Evolutionary conservation across 2,329 filamentous ascomycete genomes (phyloP), one percentile per base, ranked within the genome.

Genomic region (Myrmaecium sp.): DNA sequence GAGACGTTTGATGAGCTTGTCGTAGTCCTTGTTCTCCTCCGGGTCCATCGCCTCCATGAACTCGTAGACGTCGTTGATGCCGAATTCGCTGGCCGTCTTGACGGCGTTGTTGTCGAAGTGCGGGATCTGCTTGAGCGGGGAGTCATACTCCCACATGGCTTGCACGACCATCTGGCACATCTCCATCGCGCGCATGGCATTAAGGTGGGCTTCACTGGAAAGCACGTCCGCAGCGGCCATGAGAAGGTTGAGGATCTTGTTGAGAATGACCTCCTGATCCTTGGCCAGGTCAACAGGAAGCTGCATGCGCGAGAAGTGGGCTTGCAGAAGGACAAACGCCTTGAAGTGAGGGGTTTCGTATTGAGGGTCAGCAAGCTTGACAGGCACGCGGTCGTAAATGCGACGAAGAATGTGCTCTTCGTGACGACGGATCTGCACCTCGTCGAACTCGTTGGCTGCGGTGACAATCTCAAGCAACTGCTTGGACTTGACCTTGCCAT

Each of bases 41-140:
- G 86, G 84, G 47, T 93, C 89, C 86, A 98, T 98, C 36, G 82
- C 79, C 40, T 95, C 86, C 78, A 95, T 94, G 58, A 98, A 95
- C 47, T 93, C 84, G 43, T 92, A 86, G 37, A 98, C 75, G 42
- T 95, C 86, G 42, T 82, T 84, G 59, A 98, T 77, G 35, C 69
- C 75, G 47, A 73, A 79, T 31, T 79, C 73, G 44, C 78, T 78
- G 23, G 80, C 82, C 36, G 71, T 77, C 53, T 86, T 78, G 39
- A 95, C 74, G 26, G 78, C 75, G 33, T 86, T 75, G 19, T 75
- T 69, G 10, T 75, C 71, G 51, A 95, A 95, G 58, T 95, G 82
- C 39, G 89, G 89, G 44, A 98, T 94, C 54, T 98, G 89, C 60
- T 94, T 94, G 38, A 98, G 66, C 20, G 89, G 84, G 42, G 80